These are phyloP conservation scores for Schrenkiella parvula DNA, from an alignment of 345 rosid species.

Conservation along the genomic window DNA sequence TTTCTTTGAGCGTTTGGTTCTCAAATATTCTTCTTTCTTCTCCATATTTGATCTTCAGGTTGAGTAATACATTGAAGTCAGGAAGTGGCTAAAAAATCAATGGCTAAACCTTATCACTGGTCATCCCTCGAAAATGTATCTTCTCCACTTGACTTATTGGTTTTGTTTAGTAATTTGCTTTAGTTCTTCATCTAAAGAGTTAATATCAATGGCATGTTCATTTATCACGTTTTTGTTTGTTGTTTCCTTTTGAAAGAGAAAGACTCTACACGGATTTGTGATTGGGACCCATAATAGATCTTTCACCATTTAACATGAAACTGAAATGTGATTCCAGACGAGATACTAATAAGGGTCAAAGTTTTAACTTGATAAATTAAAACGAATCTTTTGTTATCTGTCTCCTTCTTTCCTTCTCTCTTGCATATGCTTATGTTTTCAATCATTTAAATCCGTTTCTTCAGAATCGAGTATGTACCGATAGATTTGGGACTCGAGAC, in stretches of 20 bases:
- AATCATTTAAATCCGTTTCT: neutral
- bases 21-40: neutral
- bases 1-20: neutral
- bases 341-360: neutral
- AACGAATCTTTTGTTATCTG: no score
- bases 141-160: conserved; percentile 9
- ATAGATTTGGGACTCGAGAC: no score
- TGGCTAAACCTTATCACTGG: no score
- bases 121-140: conserved; percentile 17
- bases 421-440: neutral
- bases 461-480: no score
- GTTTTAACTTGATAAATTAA: no score
- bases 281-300: neutral
- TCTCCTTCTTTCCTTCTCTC: neutral
- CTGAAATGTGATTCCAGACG: neutral
- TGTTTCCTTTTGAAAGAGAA: neutral
- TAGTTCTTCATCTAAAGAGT: conserved; percentile 20
- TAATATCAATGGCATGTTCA: conserved; percentile 11
- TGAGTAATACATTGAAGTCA: conserved; percentile 56
- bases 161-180: conserved; percentile 19
- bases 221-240: neutral
- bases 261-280: neutral
- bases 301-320: neutral
- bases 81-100: conserved; percentile 44
- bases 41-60: conserved; percentile 38